Evolutionary conservation across 805 yeast genomes (phyloP), one percentile per base, ranked within the genome.

Genomic region (Cyberlindnera galapagoensis): DNA sequence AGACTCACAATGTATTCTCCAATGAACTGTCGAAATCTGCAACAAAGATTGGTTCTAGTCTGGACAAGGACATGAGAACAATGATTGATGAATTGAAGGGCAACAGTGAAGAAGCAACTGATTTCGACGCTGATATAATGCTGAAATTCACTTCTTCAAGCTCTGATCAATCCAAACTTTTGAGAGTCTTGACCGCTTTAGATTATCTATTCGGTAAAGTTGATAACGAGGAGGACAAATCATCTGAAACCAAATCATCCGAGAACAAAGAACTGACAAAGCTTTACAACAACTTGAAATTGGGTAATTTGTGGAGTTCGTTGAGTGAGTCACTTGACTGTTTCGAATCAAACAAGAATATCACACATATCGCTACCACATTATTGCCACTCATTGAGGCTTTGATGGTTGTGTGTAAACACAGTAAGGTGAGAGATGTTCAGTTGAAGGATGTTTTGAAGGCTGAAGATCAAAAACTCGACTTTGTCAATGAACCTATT

Each of bases 351-450:
- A 69, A 71, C 24, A 65, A 70, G 11, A 63, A 65, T 11, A 59
- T 79, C 42, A 61, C 72, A 15, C 75, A 76, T 28, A 74, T 85
- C 27, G 87, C 95, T 0, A 80, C 94, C 1, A 80, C 84, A 1
- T 59, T 88, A 16, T 63, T 90, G 16, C 97, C 97, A 0, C 57
- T 87, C 39, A 85, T 90, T 39, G 98, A 90, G 54, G 78, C 95
- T 0, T 64, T 92, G 35, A 86, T 92, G 94, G 95, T 90, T 30
- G 92, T 92, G n/a, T 87, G 95, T 59, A 88, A 88, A 50, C 94
- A 84, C 49, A 74, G 85, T 44, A 71, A 71, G 39, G 78, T 75
- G 24, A 71, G 68, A 47, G 80, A 72, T 32, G 58, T 68, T 35
- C 78, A 65, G 40, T 61, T 67, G 7, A 69, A 72, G 36, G 84